A percentile compares a stretch with the other conserved stretches of the same genome.
Evolutionary conservation across 2,329 filamentous ascomycete genomes (phyloP).

Genomic region (Hypoxylon sp.): DNA sequence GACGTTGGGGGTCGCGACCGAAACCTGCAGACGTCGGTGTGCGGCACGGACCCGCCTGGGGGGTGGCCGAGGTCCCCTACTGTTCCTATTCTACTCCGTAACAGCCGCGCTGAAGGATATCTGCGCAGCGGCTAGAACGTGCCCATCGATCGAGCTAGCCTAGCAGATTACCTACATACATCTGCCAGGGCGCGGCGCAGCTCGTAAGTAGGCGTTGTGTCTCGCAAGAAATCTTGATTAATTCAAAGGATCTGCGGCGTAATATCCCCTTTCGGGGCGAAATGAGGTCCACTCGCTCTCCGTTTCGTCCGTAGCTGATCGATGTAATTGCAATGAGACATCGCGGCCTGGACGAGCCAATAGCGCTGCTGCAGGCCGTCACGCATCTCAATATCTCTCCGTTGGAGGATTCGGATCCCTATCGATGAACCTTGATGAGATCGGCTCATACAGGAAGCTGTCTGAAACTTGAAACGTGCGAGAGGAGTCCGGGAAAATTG

Average conservation of each 20-base stretch:
- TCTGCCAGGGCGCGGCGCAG: constrained; percentile 14
- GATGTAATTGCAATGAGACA: constrained; percentile 4
- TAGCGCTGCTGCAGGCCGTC: constrained; percentile 1
- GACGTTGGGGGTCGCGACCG: constrained; percentile 7
- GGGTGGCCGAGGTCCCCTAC: background rate
- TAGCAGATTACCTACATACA: background rate
- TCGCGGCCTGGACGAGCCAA: background rate
- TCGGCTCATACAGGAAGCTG: constrained; percentile 1
- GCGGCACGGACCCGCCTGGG: constrained; percentile 1
- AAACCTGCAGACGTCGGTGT: constrained; percentile 9
- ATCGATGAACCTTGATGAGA: background rate
- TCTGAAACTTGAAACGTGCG: constrained; percentile 12
- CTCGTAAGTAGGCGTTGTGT: background rate
- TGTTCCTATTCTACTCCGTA: background rate
- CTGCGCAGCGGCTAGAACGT: background rate
- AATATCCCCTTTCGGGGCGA: background rate
- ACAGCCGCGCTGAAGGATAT: background rate
- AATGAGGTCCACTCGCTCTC: background rate
- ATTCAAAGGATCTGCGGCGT: background rate
- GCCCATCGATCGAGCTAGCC: constrained; percentile 2
- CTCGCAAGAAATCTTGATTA: constrained; percentile 10
- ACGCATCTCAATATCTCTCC: background rate
- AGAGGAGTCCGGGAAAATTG: background rate
- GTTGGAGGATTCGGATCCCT: constrained; percentile 20
- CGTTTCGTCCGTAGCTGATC: background rate